These are phyloP conservation scores for Penicillium dipodomyicola DNA, from an alignment of 495 filamentous ascomycete genomes.

Conservation along the genomic window DNA sequence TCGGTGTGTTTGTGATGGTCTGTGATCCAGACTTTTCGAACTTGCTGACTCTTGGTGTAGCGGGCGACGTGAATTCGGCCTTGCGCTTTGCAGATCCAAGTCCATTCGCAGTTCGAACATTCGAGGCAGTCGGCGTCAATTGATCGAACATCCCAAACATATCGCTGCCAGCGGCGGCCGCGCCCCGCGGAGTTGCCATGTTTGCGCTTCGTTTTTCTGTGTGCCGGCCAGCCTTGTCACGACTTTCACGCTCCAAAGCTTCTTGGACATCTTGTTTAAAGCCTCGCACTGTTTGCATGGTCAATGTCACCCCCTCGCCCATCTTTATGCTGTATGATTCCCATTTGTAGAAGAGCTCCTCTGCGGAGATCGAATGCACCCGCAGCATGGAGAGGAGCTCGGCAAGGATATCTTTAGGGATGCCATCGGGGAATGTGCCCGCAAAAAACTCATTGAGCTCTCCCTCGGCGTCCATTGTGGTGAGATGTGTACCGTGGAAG, in stretches of 20 bases:
- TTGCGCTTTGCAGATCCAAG: constrained; percentile 64
- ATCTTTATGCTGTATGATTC: constrained; percentile 95
- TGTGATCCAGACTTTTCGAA: constrained; percentile 36
- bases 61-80: constrained; percentile 56
- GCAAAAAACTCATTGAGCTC: constrained; percentile 72
- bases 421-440: constrained; percentile 48
- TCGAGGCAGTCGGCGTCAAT: constrained; percentile 71
- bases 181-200: constrained; percentile 63
- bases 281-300: constrained; percentile 62
- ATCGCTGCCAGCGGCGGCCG: constrained; percentile 55
- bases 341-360: constrained; percentile 97
- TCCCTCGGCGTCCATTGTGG: constrained; percentile 30
- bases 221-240: constrained; percentile 56
- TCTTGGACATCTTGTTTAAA: constrained; percentile 90
- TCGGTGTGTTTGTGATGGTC: constrained; percentile 28
- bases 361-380: constrained; percentile 67
- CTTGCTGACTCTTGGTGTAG: constrained; percentile 51
- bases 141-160: constrained; percentile 88
- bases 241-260: constrained; percentile 67
- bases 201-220: constrained; percentile 59
- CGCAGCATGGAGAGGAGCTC: constrained; percentile 84
- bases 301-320: constrained; percentile 71
- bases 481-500: constrained; percentile 11
- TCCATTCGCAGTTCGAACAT: constrained; percentile 37
- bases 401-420: constrained; percentile 67